Evolutionary conservation across 2,329 filamentous ascomycete species (phyloP), one percentile per base, ranked within the genome.

Genomic region (Diaporthe nobilis): DNA sequence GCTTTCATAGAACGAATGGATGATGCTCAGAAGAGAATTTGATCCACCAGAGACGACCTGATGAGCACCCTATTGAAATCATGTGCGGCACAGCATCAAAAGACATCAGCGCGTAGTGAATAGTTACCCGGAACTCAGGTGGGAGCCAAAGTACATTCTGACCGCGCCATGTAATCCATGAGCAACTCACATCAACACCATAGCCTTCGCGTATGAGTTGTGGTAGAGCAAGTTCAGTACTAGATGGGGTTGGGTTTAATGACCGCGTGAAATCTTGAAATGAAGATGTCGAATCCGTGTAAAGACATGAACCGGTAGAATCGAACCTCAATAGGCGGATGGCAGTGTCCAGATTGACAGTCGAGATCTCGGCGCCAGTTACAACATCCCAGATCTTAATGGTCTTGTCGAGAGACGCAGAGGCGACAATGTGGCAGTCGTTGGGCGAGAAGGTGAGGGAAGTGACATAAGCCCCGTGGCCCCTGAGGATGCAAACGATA

Each of bases 261-360:
- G 4, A 44, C 42, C 42, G 7, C 17, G 6, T 17, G 15, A 1
- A 17, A 7, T 44, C 17, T 15, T 7, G 17, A 17, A 2, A 7
- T 44, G 42, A 1, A 5, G 6, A 44, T 17, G 17, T 20, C 2
- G 15, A 17, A 3, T 53, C 4, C 15, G 22, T 25, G 22, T 53
- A 0, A 25, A 53, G 49, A 53, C 1, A 25, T 53, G 22, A 1
- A 53, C 49, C 13, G 1, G n/a, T 53, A 28, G 49, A 13, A 2
- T 53, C 22, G 22, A 53, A 53, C 1, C 10, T 53, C 22, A 53
- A 61, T 4, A 1, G 10, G 49, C 77, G 72, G 15, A 12, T 49
- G 3, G 20, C 25, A 22, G 17, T 75, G 53, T 75, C 72, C 58
- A 74, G 74, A 57, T 78, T 70, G 37, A 80, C 71, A 34, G 67